Evolutionary conservation across 495 filamentous ascomycete genomes (phyloP).

Genomic region (Emericellopsis terricola): DNA sequence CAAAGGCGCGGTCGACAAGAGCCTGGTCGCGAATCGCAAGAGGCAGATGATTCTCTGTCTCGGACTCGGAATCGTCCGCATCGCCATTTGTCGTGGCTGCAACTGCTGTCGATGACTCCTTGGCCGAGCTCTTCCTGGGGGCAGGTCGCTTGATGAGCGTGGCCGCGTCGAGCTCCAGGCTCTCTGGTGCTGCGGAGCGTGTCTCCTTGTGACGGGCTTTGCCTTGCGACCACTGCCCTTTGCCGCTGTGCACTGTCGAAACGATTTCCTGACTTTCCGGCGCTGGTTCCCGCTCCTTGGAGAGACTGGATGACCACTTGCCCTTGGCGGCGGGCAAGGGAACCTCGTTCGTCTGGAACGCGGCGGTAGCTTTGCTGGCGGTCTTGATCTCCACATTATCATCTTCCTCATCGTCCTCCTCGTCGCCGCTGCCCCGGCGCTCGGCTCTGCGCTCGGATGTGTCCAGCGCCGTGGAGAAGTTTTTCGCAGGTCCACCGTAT

Average conservation of each 20-base stretch:
- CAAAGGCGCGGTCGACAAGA: constrained; percentile 72
- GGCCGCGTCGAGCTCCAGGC: constrained; percentile 20
- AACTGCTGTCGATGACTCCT: constrained; percentile 1
- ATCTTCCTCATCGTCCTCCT: background rate
- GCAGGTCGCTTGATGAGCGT: constrained; percentile 12
- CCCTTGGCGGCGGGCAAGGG: too few species aligned
- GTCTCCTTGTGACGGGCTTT: constrained; percentile 13
- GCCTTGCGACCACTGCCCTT: constrained; percentile 16
- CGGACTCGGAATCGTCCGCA: constrained; percentile 30
- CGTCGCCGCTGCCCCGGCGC: constrained; percentile 3
- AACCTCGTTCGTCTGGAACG: too few species aligned
- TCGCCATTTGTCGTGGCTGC: constrained; percentile 5
- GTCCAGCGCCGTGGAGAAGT: background rate
- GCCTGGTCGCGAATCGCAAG: constrained; percentile 61
- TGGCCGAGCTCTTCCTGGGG: constrained; percentile 21
- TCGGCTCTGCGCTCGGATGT: constrained; percentile 1
- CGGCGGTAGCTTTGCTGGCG: too few species aligned
- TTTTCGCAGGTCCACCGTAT: background rate
- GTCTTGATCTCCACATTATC: too few species aligned
- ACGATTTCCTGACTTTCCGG: too few species aligned
- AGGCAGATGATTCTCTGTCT: constrained; percentile 36
- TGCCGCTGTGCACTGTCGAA: too few species aligned
- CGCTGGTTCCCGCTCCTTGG: too few species aligned
- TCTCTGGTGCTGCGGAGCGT: constrained; percentile 5
- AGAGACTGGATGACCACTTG: too few species aligned